Base-by-base conservation (phyloP, 306 rosid species). In the Trifolium fragiferum region DNA sequence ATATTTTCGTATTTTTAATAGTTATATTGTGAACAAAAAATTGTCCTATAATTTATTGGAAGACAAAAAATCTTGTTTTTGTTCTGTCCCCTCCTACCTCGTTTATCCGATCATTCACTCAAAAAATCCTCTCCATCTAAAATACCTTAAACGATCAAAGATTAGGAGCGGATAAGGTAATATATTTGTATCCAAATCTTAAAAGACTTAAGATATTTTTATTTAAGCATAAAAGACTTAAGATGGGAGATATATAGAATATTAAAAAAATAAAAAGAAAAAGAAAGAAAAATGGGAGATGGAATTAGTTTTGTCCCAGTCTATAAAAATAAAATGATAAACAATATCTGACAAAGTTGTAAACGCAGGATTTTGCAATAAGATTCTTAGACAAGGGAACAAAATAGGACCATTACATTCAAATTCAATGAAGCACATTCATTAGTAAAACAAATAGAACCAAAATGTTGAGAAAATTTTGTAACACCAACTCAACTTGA, bases 351-450 rank as follows among this genome's bases (percentile, higher is more conserved):
- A 76, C 84, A 76, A 76, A 70, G 77, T 69, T 81, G 69, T 53
- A 62, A 70, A 70, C 13, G 78, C 55, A 72, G 79, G 82, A 72
- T 82, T 82, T 58, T 77, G 81, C 76, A 77, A 38, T 73, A 51
- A 73, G 78, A 82, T 77, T 82, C 76, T 72, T 73, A 10, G 82
- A 82, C 82, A 82, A 77, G 76, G 73, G 73, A 77, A 73, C 79
- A 21, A 72, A 60, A 59, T 32, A 66, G 72, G 72, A 67, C 30
- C 61, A 58, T 71, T 2, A 69, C 70, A 64, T 81, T 71, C n/a
- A n/a, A n/a, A n/a, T n/a, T n/a, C 27, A 57, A 78, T 82, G 58
- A 75, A 69, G 72, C 27, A 25, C 27, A 25, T 25, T 47, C 77
- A 60, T 75, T 75, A 57, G 84, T 80, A 81, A 75, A 81, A 68